A percentile compares a stretch with the other conserved stretches of the same genome.
Evolutionary conservation across 2,329 filamentous ascomycete genomes (phyloP).

Genomic region (Venturia asperata): DNA sequence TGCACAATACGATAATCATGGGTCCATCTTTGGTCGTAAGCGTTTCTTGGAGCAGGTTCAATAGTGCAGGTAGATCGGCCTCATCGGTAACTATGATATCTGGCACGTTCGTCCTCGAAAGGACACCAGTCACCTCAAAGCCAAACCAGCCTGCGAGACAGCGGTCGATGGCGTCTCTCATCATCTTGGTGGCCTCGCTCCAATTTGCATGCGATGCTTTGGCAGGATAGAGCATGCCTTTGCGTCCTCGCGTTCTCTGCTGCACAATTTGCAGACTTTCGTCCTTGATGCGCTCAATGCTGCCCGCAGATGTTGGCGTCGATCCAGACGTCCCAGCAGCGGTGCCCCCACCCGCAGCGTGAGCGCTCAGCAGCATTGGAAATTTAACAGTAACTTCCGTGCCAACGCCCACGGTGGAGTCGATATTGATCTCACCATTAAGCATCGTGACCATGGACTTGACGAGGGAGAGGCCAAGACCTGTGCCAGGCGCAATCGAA

Average conservation of each 20-base stretch:
- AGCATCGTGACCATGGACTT: constrained; percentile 51
- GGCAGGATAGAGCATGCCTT: constrained; percentile 6
- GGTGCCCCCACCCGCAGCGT: not conserved
- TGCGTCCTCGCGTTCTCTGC: constrained; percentile 14
- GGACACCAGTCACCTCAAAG: constrained; percentile 8
- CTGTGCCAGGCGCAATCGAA: constrained; percentile 51
- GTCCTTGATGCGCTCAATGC: constrained; percentile 23
- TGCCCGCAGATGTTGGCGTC: constrained; percentile 21
- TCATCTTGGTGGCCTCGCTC: not conserved
- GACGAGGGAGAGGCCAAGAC: constrained; percentile 60
- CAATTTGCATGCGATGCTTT: not conserved
- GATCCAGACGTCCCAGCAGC: constrained; percentile 13
- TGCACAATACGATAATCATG: constrained; percentile 31
- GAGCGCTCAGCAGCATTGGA: constrained; percentile 18
- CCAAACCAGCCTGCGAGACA: constrained; percentile 25
- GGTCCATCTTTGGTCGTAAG: not conserved
- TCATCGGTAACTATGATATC: constrained; percentile 23
- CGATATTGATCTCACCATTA: constrained; percentile 52
- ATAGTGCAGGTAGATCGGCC: constrained; percentile 21
- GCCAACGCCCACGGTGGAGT: constrained; percentile 29
- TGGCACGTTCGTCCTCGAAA: not conserved
- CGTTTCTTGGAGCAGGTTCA: constrained; percentile 14
- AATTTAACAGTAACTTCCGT: constrained; percentile 20
- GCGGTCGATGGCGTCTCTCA: constrained; percentile 17
- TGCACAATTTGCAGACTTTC: constrained; percentile 21